These are phyloP conservation scores for Aurantiochytrium sp. DNA, from an alignment of 108 stramenopile species.

Conservation along the genomic window DNA sequence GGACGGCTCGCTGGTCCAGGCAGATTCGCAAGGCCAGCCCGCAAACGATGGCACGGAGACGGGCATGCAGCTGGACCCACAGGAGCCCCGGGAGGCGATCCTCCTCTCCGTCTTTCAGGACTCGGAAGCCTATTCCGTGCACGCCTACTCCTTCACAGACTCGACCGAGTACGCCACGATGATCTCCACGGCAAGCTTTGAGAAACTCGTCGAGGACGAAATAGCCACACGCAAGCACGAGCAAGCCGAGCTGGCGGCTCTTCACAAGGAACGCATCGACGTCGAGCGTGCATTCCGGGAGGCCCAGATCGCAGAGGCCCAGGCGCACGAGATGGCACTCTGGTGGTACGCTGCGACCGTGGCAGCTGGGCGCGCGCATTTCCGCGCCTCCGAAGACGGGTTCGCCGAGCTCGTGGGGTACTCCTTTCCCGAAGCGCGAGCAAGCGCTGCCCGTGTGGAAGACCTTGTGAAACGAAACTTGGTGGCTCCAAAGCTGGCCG, in stretches of 20 bases:
- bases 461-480: not conserved
- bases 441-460: not conserved
- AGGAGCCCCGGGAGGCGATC: not conserved
- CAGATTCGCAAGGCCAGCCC: too few species aligned
- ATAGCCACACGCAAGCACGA: not conserved
- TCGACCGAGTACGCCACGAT: not conserved
- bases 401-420: not conserved
- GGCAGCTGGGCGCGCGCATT: not conserved
- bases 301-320: not conserved
- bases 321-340: not conserved
- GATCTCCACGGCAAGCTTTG: not conserved
- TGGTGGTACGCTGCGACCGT: constrained; percentile 25
- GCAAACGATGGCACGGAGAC: too few species aligned
- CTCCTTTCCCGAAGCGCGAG: not conserved
- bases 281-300: not conserved
- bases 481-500: not conserved
- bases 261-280: not conserved
- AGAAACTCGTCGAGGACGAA: not conserved
- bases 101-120: not conserved
- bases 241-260: not conserved
- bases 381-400: not conserved
- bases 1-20: not conserved
- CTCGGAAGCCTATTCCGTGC: not conserved
- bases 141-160: not conserved
- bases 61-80: too few species aligned